Evolutionary conservation across 139 green algal species (phyloP).

Genomic region (Micractinium sp.): DNA sequence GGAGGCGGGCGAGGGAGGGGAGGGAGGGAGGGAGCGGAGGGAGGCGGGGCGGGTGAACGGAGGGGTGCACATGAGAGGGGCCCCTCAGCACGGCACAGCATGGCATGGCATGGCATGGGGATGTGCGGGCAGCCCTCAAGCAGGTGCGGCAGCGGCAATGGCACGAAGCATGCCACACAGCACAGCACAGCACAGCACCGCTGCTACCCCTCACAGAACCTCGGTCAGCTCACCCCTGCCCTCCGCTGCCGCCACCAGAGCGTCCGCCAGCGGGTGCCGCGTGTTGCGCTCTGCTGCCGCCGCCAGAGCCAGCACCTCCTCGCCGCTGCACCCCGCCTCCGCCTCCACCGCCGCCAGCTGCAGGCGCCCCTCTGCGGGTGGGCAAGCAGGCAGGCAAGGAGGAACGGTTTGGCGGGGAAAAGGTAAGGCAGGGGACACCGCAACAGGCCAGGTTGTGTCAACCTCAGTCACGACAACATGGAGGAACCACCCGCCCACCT

Average conservation of each 20-base stretch:
- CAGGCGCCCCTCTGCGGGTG: conserved; percentile 31
- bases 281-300: conserved; percentile 82
- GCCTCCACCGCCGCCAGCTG: conserved; percentile 34
- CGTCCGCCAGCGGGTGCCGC: conserved; percentile 86
- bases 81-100: no score
- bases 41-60: no score
- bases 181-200: no score
- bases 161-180: no score
- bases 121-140: not conserved
- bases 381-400: no score
- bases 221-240: conserved; percentile 28
- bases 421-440: not conserved
- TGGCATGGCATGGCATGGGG: no score
- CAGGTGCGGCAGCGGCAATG: not conserved
- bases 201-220: no score
- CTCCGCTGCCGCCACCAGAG: conserved; percentile 66
- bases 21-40: not conserved
- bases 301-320: conserved; percentile 67
- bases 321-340: conserved; percentile 31
- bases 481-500: no score
- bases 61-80: not conserved
- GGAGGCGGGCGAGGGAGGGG: not conserved
- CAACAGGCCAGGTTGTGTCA: not conserved
- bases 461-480: not conserved
- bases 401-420: no score